Percentiles rank a stretch among this genome's conserved stretches.
phyloP scores from a whole-genome alignment of 1,139 yeast genomes.

The Nadsonia commutata region DNA sequence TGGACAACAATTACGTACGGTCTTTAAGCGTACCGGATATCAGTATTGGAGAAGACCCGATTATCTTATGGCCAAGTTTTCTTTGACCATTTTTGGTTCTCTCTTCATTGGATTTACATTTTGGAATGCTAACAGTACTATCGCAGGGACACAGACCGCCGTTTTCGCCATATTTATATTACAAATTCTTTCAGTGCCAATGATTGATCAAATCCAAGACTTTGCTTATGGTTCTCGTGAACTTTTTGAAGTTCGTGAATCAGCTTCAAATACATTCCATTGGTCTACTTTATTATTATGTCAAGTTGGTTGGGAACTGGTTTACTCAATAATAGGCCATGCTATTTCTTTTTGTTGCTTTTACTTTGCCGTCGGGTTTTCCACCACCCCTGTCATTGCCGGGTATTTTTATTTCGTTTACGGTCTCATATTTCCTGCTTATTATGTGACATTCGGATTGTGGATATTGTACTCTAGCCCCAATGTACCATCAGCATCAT shows the following conservation, averaged over 20 bases:
- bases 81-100: conserved; percentile 36
- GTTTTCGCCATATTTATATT: conserved; percentile 57
- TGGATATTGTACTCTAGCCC: neutral
- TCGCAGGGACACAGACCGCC: conserved; percentile 31
- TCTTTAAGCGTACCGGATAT: conserved; percentile 37
- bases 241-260: conserved; percentile 78
- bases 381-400: conserved; percentile 17
- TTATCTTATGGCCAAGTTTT: conserved; percentile 52
- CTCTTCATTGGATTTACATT: conserved; percentile 65
- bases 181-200: conserved; percentile 42
- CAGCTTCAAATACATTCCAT: conserved; percentile 54
- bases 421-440: neutral
- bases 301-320: conserved; percentile 59
- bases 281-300: conserved; percentile 50
- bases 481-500: conserved; percentile 36
- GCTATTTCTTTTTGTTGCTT: conserved; percentile 56
- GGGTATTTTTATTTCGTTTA: conserved; percentile 32
- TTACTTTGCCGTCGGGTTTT: conserved; percentile 66
- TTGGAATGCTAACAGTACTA: conserved; percentile 47
- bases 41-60: conserved; percentile 68
- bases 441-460: neutral
- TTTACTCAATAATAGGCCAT: conserved; percentile 56
- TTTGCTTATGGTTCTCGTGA: conserved; percentile 57
- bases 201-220: conserved; percentile 64
- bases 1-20: conserved; percentile 22